Conservation (phyloP, 2,329 filamentous ascomycete genomes). For the Colletotrichum tamarilloi region DNA sequence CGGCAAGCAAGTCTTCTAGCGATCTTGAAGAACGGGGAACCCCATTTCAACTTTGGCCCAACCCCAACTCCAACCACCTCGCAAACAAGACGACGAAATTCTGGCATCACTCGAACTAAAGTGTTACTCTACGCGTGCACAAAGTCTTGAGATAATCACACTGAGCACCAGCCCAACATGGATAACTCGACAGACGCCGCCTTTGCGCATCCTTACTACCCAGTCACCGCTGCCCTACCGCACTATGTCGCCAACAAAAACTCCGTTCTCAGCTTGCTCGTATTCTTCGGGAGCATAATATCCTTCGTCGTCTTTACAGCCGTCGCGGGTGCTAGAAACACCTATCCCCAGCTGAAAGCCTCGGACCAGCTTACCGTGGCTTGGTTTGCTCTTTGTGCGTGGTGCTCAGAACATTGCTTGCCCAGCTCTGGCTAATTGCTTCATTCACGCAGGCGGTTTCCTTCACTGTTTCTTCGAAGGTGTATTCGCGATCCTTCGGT, state of each 20-base stretch:
- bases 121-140: not conserved
- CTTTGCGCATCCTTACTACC: constrained; percentile 61
- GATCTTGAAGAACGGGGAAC: not conserved
- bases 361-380: constrained; percentile 57
- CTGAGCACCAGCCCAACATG: not conserved
- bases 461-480: constrained; percentile 88
- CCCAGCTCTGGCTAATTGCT: constrained; percentile 27
- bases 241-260: constrained; percentile 58
- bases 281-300: constrained; percentile 50
- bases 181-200: not conserved
- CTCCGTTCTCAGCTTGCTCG: constrained; percentile 51
- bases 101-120: not conserved
- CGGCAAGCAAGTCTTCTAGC: not conserved
- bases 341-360: constrained; percentile 45
- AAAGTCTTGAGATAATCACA: not conserved
- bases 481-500: constrained; percentile 41
- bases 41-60: too few relatives aligned
- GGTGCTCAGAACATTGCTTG: not conserved
- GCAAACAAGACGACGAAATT: not conserved
- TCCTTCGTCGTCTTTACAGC: constrained; percentile 48
- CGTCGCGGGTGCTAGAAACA: constrained; percentile 43
- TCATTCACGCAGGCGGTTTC: constrained; percentile 62
- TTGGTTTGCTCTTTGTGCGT: constrained; percentile 69
- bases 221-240: constrained; percentile 54
- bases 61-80: not conserved